Conservation (phyloP, 139 green algal genomes). For the Picocystis salinarum region DNA sequence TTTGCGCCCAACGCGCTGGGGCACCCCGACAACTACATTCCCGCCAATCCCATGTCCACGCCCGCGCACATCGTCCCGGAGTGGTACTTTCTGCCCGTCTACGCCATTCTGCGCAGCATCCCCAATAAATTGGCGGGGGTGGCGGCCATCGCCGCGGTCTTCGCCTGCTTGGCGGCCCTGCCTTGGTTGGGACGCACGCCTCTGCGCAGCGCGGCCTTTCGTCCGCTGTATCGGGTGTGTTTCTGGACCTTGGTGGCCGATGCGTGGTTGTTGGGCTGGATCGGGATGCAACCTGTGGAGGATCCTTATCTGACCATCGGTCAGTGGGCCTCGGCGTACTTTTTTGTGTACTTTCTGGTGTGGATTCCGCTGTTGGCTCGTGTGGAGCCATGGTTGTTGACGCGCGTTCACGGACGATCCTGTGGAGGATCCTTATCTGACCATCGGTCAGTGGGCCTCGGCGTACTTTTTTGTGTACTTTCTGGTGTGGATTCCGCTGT, state of each 20-base stretch:
- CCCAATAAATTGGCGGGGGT: conserved; percentile 47
- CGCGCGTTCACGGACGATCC: too few relatives aligned
- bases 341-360: too few relatives aligned
- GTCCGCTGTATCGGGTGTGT: too few relatives aligned
- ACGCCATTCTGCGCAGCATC: conserved; percentile 47
- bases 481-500: too few relatives aligned
- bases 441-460: too few relatives aligned
- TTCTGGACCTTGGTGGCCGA: conserved; percentile 37
- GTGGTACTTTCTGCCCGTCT: conserved; percentile 55
- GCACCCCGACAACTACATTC: conserved; percentile 41
- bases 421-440: too few relatives aligned
- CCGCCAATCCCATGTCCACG: conserved; percentile 41
- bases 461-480: too few relatives aligned
- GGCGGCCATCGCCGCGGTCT: conserved; percentile 38
- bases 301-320: conserved; percentile 26
- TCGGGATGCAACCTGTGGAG: conserved; percentile 37
- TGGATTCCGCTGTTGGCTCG: too few relatives aligned
- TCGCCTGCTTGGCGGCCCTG: conserved; percentile 34
- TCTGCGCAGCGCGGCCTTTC: too few relatives aligned
- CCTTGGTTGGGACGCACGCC: conserved; percentile 36
- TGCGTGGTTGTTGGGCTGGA: conserved; percentile 34
- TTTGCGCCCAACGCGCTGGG: conserved; percentile 36
- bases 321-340: too few relatives aligned
- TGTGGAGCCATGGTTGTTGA: too few relatives aligned
- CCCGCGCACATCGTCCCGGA: conserved; percentile 46